Evolutionary conservation across 331 rosid species (phyloP), one percentile per base, ranked within the genome.

Genomic region (Acacia pycnantha): DNA sequence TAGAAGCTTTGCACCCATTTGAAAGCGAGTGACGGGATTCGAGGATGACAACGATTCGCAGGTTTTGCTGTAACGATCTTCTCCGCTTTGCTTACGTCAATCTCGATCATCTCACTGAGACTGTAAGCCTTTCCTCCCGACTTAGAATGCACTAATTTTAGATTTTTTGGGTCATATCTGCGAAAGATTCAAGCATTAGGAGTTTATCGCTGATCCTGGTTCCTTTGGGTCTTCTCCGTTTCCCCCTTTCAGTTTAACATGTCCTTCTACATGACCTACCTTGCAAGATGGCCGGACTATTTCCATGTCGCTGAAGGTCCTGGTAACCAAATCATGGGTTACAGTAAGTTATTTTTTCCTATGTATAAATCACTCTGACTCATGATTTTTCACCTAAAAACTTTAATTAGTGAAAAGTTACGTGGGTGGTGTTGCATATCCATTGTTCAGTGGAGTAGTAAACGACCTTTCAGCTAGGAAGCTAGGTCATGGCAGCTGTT

Each of bases 281-380:
- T 96, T 2, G 99, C 99, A 5, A 83, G 99, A 87, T 96, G 99
- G 98, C 99, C 98, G 0, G 98, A 96, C 29, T 96, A 96, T 81
- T 96, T 96, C 86, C 97, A 96, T 27, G 97, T 94, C 11, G 98
- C 99, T 7, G 84, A 91, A 90, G 97, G 87, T 66, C 97, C 97
- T 22, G 97, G 93, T 11, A 90, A 88, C 82, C 91, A 79, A 65
- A 88, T 96, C 67, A 96, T 96, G 98, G 98, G 99, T 77, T 96
- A 96, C 90, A 96, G 99, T 96, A 85, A 90, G 97, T 77, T 21
- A 33, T 58, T 46, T 18, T 11, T 50, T 2, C 24, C 62, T 4
- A 73, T 27, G 12, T 18, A 27, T 73, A 8, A 73, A 29, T 50
- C 65, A 4, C 33, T 41, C 37, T 58, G 19, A 51, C 65, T 24